Conservation (phyloP, 1,284 basidiomycete genomes). For the Singerocomus rubriflavus region DNA sequence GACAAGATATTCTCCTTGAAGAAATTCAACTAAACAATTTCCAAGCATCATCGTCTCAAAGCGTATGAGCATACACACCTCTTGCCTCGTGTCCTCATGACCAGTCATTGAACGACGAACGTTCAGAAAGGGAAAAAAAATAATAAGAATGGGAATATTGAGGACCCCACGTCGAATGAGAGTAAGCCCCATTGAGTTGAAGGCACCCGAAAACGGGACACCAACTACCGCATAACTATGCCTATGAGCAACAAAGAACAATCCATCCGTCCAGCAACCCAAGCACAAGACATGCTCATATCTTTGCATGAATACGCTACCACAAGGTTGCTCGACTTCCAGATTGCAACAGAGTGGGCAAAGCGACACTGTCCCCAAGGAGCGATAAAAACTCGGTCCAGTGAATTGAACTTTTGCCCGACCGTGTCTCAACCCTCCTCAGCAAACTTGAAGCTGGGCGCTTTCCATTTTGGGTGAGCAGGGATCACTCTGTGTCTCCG, state of each 20-base stretch:
- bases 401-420: constrained; percentile 45
- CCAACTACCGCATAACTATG: constrained; percentile 82
- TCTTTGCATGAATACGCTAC: constrained; percentile 62
- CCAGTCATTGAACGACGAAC: constrained; percentile 40
- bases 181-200: constrained; percentile 91
- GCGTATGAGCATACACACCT: constrained; percentile 35
- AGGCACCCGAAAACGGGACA: constrained; percentile 33
- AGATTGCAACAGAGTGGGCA: constrained; percentile 54
- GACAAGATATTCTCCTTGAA: constrained; percentile 76
- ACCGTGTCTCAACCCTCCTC: constrained; percentile 45
- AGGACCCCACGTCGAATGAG: constrained; percentile 53
- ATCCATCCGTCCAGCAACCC: constrained; percentile 38
- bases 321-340: constrained; percentile 34
- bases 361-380: constrained; percentile 34
- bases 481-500: constrained; percentile 71
- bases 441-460: constrained; percentile 62
- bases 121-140: constrained; percentile 37
- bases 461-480: constrained; percentile 62
- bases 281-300: constrained; percentile 60
- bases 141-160: constrained; percentile 43
- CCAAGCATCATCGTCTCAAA: constrained; percentile 47
- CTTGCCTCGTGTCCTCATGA: background rate
- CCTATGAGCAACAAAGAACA: constrained; percentile 74
- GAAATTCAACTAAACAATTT: constrained; percentile 65
- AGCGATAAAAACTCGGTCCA: constrained; percentile 19